Base-by-base conservation (phyloP, 2,329 filamentous ascomycete genomes). In the Exophiala oligosperma region DNA sequence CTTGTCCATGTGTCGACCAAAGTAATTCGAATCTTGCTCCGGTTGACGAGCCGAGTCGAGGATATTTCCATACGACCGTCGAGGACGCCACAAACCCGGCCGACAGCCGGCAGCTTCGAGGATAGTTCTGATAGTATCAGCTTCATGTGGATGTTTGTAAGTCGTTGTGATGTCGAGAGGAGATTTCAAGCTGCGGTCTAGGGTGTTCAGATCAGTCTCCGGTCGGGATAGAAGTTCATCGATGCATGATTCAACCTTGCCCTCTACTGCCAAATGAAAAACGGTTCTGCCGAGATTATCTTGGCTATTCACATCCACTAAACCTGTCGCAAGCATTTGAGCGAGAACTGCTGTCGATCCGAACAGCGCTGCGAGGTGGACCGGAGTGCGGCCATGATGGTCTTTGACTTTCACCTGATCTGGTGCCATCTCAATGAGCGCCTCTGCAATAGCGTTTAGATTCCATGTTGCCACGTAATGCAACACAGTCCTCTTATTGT, bases 401-500 rank as follows among this genome's bases (percentile, higher is more conserved):
- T 54, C 51, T 49, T 54, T 54, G 2, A 28, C 26, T 21, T 21
- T 21, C 14, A 24, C 37, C n/a, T 47, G 26, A 40, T 44, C 21
- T 54, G 28, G 26, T 29, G 28, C 21, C 9, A 46, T 44, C 5
- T 43, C 35, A n/a, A 54, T 17, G 23, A 54, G 37, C 9, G 26
- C 24, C 26, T 54, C 51, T 21, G 26, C 35, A 24, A 47, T 46
- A 6, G 28, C 23, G 9, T 28, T 23, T 23, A 54, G 37, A 46
- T 54, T 46, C 51, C 51, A 54, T 28, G 51, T 47, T 12, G 51
- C 51, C 7, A 46, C 51, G 26, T 54, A 54, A 46, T 54, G 51
- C n/a, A 54, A 28, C 5, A 54, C 37, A n/a, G 29, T 54, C 17
- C 37, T 41, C 32, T 47, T 48, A 24, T 54, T 46, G 26, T 43